Base-by-base conservation (phyloP, 768 basidiomycete genomes). In the Inosperma sp. region DNA sequence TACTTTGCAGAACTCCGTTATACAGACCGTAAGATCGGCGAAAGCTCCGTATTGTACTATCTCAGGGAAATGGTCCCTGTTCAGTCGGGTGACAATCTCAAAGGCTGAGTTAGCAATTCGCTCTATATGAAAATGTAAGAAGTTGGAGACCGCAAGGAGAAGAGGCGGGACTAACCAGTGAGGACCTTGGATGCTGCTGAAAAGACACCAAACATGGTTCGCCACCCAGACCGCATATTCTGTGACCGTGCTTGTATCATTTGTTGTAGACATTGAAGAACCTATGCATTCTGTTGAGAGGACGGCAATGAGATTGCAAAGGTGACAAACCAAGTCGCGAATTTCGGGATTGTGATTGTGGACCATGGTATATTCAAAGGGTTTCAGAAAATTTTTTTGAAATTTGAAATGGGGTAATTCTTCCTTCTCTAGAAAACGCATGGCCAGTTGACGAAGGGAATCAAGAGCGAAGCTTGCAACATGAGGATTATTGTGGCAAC, bases 1-100 rank as follows among this genome's bases (percentile, higher is more conserved):
- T 60, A 95, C 93, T 79, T 98, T 98, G 77, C 91, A 95, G 72
- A 98, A 99, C 67, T 98, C 96, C 29, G 95, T 97, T 59, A 99
- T 87, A 73, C 96, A 99, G 31, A 94, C 92, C 6, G 88, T 94
- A 47, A 99, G 67, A 68, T 99, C 96, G 41, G 94, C 89, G 63
- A 98, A 98, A 4, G 94, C 84, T 12, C 96, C 96, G 63, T 96
- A 82, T 47, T 83, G 85, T 39, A 98, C 91, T 49, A 99, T 91
- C n/a, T 84, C 80, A 16, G 77, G 58, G 70, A 98, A 99, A 65
- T 96, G 89, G 37, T 94, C 86, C 59, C 81, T 82, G 73, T 97
- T 95, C 42, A 99, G 70, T 56, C 85, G 81, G 41, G 87, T 91
- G 33, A 98, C 94, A 30, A 98, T 88, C 63, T 99, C 96, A 59